Evolutionary conservation across 1,284 basidiomycete species (phyloP).

Genomic region (Agroathelia rolfsii): DNA sequence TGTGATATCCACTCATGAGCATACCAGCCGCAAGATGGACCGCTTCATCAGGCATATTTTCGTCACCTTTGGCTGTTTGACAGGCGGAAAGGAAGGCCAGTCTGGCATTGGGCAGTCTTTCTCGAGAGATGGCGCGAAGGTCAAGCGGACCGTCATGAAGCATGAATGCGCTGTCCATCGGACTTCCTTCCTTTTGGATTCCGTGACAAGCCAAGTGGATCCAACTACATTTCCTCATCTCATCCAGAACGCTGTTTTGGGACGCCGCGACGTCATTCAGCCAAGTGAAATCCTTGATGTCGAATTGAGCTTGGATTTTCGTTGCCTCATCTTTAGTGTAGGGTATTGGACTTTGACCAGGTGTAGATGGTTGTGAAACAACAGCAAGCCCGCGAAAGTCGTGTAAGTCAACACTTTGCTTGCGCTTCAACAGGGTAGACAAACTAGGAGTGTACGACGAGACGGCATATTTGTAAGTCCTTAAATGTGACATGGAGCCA

Average conservation of each 20-base stretch:
- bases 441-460: slow-evolving; percentile 18
- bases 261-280: slow-evolving; percentile 13
- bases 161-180: slow-evolving; percentile 18
- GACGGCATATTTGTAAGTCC: slow-evolving; percentile 9
- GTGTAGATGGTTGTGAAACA: too few relatives aligned
- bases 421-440: slow-evolving; percentile 11
- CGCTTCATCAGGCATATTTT: slow-evolving; percentile 20
- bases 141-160: slow-evolving; percentile 16
- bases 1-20: slow-evolving; percentile 23
- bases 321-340: too few relatives aligned
- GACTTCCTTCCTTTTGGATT: slow-evolving; percentile 8
- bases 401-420: too few relatives aligned
- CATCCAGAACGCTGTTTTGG: slow-evolving; percentile 8
- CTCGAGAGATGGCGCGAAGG: slow-evolving; percentile 19
- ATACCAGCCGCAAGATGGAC: slow-evolving; percentile 26
- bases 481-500: slow-evolving; percentile 9
- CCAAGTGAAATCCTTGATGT: slow-evolving; percentile 15
- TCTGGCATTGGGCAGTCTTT: slow-evolving; percentile 17
- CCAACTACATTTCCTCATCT: slow-evolving; percentile 16
- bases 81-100: slow-evolving; percentile 28
- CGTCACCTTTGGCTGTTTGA: slow-evolving; percentile 15
- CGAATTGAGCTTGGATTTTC: slow-evolving; percentile 15
- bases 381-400: too few relatives aligned
- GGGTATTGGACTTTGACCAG: too few relatives aligned
- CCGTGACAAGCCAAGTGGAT: slow-evolving; percentile 18